Evolutionary conservation across 495 filamentous ascomycete species (phyloP).

Genomic region (Daldinia caldariorum): DNA sequence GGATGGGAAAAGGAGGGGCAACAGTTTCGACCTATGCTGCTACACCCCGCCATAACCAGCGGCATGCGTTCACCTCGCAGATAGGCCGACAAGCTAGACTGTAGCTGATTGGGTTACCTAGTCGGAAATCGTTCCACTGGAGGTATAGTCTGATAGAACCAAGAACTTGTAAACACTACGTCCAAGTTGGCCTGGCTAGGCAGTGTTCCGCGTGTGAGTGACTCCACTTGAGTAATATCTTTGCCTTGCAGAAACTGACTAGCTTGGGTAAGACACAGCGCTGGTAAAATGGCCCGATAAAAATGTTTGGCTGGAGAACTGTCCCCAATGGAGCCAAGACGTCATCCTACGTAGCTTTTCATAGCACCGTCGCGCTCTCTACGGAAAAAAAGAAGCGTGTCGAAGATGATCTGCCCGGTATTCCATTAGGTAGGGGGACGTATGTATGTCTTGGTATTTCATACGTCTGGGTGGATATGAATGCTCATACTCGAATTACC

Average conservation of each 20-base stretch:
- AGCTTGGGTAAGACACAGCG: slow-evolving; percentile 14
- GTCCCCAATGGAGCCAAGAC: slow-evolving; percentile 28
- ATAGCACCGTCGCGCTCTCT: slow-evolving; percentile 21
- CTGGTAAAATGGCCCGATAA: slow-evolving; percentile 22
- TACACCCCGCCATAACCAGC: slow-evolving; percentile 31
- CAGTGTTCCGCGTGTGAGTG: slow-evolving; percentile 23
- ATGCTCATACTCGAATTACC: slow-evolving; percentile 8
- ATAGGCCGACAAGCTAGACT: slow-evolving; percentile 35
- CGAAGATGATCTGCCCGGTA: slow-evolving; percentile 8
- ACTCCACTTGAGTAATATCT: slow-evolving; percentile 33
- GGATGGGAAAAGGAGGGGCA: slow-evolving; percentile 42
- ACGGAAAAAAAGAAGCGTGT: slow-evolving; percentile 5
- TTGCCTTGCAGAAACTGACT: slow-evolving; percentile 31
- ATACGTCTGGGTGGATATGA: slow-evolving; percentile 14
- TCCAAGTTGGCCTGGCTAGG: slow-evolving; percentile 20
- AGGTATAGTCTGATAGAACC: slow-evolving; percentile 23
- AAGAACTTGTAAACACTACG: slow-evolving; percentile 10
- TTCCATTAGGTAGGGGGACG: too few species aligned
- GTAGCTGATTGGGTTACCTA: slow-evolving; percentile 31
- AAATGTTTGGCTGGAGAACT: not conserved
- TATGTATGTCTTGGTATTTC: too few species aligned
- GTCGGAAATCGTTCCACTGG: slow-evolving; percentile 17
- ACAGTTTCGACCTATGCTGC: slow-evolving; percentile 22
- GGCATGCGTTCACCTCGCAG: slow-evolving; percentile 38
- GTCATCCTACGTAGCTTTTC: slow-evolving; percentile 36